These are phyloP conservation scores for Daldinia grandis DNA, from an alignment of 495 filamentous ascomycete species.

Conservation along the genomic window DNA sequence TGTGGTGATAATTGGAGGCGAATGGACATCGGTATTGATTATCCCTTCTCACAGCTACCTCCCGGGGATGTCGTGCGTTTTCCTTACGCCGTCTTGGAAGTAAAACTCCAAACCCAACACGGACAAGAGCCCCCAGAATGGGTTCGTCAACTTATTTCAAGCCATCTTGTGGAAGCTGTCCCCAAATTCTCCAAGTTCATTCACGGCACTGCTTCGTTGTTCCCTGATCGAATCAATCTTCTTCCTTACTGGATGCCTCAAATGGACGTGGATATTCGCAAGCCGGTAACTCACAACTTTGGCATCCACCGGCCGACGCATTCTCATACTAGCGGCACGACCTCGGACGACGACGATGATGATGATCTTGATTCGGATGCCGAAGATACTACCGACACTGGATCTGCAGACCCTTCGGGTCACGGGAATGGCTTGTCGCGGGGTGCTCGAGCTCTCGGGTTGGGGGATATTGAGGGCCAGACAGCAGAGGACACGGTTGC, in stretches of 20 bases:
- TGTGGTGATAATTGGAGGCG: conserved; percentile 92
- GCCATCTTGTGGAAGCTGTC: conserved; percentile 95
- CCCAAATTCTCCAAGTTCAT: conserved; percentile 99
- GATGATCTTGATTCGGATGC: conserved; percentile 66
- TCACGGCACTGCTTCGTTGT: conserved; percentile 86
- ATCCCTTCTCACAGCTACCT: conserved; percentile 88
- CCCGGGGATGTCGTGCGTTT: conserved; percentile 87
- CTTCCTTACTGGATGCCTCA: conserved; percentile 98
- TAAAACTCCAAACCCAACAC: conserved; percentile 96
- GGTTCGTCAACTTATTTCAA: conserved; percentile 90
- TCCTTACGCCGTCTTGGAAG: conserved; percentile 95
- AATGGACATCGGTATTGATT: conserved; percentile 98
- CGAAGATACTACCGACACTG: conserved; percentile 48
- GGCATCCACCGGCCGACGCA: conserved; percentile 84
- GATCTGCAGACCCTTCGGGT: conserved; percentile 23
- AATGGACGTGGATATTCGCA: conserved; percentile 98
- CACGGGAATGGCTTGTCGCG: conserved; percentile 48
- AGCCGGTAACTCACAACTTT: conserved; percentile 83
- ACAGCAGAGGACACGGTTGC: conserved; percentile 58
- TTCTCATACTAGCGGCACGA: conserved; percentile 77
- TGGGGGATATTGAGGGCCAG: conserved; percentile 58
- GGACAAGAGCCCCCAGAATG: conserved; percentile 98
- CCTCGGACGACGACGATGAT: conserved; percentile 70
- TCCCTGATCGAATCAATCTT: conserved; percentile 86
- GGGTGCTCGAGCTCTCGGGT: conserved; percentile 37